Base-by-base conservation (phyloP, 441 rosid genomes). In the Populus trichocarpa region DNA sequence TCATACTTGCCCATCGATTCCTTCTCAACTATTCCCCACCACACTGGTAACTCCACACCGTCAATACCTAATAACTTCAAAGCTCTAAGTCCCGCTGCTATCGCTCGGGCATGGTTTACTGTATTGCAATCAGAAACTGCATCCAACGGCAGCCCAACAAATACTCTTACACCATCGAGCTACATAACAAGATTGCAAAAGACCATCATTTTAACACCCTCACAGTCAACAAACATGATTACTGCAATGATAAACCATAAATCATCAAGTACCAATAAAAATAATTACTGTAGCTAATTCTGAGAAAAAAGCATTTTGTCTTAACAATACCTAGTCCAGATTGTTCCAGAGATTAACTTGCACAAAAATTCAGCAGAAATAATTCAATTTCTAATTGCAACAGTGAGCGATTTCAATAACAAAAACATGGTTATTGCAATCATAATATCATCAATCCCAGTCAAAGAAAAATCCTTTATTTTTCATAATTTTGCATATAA, bases 21-120 rank as follows among this genome's bases (percentile, higher is more conserved):
- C 83, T 90, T 95, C 89, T 95, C 99, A 23, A 76, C 99, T 2
- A 93, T 80, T 22, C 98, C 98, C 99, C 99, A 95, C 88, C 95
- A 95, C 20, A 93, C 82, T 0, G 97, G 97, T 75, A 95, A 84
- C 90, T 95, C 99, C 73, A 95, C 90, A 18, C 99, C 99, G 76
- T 93, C 88, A 1, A 95, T 89, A 38, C 97, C 99, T 57, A 95
- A 83, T 33, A 95, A 85, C 81, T 92, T 95, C 83, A 95, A 79
- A 69, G 99, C 99, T 86, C 80, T 92, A 64, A 95, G 87, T 28
- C 98, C 99, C 0, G 85, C 98, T 2, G 88, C 85, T 32, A 95
- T 87, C 0, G 97, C 99, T 86, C 85, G 93, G 5, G 85, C 80
- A 72, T 93, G 97, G 82, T 90, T 93, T 33, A 95, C 84, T 1